Conservation (phyloP, 306 rosid genomes). For the Boehmeria nivea region DNA sequence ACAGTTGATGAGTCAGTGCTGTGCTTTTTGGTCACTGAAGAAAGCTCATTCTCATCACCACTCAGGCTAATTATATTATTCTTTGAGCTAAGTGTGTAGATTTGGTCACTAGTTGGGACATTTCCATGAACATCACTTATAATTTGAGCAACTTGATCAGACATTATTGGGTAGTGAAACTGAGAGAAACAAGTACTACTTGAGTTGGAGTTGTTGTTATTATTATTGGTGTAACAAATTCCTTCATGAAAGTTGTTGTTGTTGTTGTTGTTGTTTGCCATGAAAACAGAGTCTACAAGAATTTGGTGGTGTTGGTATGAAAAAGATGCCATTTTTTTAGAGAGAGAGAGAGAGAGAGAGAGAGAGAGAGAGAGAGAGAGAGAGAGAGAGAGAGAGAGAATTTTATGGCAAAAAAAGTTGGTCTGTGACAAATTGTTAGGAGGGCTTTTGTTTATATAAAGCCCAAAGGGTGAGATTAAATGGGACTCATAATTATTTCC, state of each 20-base stretch:
- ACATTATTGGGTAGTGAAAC: constrained; percentile 4
- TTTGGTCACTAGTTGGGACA: no score
- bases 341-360: constrained; percentile 33
- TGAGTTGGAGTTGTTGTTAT: no score
- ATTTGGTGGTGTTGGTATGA: constrained; percentile 42
- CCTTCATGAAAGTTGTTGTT: no score
- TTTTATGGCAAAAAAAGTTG: constrained; percentile 25
- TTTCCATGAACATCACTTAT: no score
- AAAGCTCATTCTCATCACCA: no score
- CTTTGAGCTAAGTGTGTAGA: no score
- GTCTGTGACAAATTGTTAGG: constrained; percentile 30
- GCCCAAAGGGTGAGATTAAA: neutral
- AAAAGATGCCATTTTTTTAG: constrained; percentile 66
- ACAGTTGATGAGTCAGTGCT: constrained; percentile 58
- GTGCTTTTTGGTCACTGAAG: constrained; percentile 42
- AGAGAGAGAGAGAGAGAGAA: constrained; percentile 13
- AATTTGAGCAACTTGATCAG: constrained; percentile 17
- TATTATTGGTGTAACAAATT: no score
- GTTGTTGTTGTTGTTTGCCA: constrained; percentile 15
- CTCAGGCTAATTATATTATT: no score
- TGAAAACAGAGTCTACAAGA: constrained; percentile 43
- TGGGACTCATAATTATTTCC: neutral
- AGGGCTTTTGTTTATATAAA: constrained; percentile 43
- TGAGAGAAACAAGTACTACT: no score
- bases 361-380: constrained; percentile 17